Percentiles rank a stretch among this genome's conserved stretches.
Conservation (phyloP, 2,329 filamentous ascomycete genomes). For the Hypoxylon sp. region DNA sequence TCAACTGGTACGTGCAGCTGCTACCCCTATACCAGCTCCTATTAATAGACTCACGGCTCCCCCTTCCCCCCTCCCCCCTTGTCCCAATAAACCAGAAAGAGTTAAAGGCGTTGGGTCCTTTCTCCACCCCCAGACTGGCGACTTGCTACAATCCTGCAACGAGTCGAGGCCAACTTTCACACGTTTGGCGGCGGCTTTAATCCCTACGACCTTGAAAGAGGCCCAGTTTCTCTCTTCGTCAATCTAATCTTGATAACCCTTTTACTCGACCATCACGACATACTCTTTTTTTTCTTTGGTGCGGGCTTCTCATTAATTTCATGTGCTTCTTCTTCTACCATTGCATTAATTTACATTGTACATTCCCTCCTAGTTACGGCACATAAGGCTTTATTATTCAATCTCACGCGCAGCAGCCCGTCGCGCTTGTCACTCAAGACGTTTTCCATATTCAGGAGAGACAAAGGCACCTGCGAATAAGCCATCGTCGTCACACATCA, state of each 20-base stretch:
- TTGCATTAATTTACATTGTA: slow-evolving; percentile 36
- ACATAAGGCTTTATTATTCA: slow-evolving; percentile 15
- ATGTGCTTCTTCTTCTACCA: slow-evolving; percentile 4
- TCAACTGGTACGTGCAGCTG: slow-evolving; percentile 7
- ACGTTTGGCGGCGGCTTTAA: slow-evolving; percentile 27
- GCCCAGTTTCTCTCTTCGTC: slow-evolving; percentile 20
- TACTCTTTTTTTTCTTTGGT: slow-evolving; percentile 27
- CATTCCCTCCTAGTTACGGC: slow-evolving; percentile 21
- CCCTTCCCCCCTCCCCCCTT: slow-evolving; percentile 2
- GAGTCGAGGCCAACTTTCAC: slow-evolving; percentile 8
- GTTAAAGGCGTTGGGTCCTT: slow-evolving; percentile 29
- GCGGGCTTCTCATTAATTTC: slow-evolving; percentile 30
- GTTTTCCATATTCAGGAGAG: slow-evolving; percentile 1
- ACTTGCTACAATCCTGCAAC: slow-evolving; percentile 28
- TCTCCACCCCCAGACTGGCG: slow-evolving; percentile 35
- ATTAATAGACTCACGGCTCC: slow-evolving; percentile 38
- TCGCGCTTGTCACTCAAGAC: slow-evolving; percentile 25
- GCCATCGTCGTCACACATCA: slow-evolving; percentile 1
- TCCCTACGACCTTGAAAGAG: slow-evolving; percentile 22
- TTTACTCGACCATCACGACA: slow-evolving; percentile 34
- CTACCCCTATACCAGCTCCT: slow-evolving; percentile 21
- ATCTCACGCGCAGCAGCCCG: slow-evolving; percentile 25
- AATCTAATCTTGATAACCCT: slow-evolving; percentile 16
- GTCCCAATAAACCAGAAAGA: slow-evolving; percentile 15
- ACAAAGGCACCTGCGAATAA: slow-evolving; percentile 21